These are phyloP conservation scores for Sanguinoderma infundibulare DNA, from an alignment of 1,284 basidiomycete species.

Conservation along the genomic window DNA sequence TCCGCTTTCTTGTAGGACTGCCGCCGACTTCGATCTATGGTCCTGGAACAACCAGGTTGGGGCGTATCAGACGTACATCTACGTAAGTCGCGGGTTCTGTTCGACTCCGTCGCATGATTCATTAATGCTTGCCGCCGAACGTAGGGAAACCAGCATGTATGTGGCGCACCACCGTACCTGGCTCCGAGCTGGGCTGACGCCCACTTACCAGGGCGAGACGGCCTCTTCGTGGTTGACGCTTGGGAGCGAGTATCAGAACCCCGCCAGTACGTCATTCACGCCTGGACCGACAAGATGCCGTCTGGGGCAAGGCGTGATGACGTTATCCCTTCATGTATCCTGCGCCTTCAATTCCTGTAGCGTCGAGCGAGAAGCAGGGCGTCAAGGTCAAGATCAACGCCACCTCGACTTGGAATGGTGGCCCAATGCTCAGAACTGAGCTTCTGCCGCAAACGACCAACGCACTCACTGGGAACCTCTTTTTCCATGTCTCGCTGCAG, in stretches of 20 bases:
- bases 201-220: constrained; percentile 25
- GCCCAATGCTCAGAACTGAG: constrained; percentile 34
- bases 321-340: background rate
- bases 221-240: constrained; percentile 33
- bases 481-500: constrained; percentile 32
- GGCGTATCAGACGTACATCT: constrained; percentile 34
- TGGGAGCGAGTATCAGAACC: constrained; percentile 31
- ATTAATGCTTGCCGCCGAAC: background rate
- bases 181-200: background rate
- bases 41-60: constrained; percentile 34
- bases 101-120: background rate
- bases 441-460: constrained; percentile 32
- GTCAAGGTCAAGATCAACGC: constrained; percentile 32
- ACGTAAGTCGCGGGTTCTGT: constrained; percentile 19
- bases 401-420: constrained; percentile 32
- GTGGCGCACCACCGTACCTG: constrained; percentile 1
- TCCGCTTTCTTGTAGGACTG: constrained; percentile 18
- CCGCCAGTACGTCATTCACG: constrained; percentile 24
- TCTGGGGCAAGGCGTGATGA: background rate
- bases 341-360: constrained; percentile 10
- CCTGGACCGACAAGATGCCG: background rate
- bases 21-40: constrained; percentile 32
- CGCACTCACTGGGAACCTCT: constrained; percentile 29
- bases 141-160: constrained; percentile 30
- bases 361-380: constrained; percentile 29